These are phyloP conservation scores for Tricholoma sp. DNA, from an alignment of 768 basidiomycete genomes.

Conservation along the genomic window DNA sequence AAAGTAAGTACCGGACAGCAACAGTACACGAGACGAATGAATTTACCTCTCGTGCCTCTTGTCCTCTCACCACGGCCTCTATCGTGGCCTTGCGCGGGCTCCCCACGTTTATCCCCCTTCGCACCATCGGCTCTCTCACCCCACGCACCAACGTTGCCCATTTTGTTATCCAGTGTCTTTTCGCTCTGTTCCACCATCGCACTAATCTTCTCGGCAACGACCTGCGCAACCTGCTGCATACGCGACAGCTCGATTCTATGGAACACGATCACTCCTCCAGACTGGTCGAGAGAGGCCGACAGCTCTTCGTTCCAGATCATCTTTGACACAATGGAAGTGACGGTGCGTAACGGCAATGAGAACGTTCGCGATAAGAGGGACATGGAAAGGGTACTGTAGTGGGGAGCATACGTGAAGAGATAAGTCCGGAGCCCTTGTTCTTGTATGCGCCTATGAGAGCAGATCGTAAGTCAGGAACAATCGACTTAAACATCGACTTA, in stretches of 20 bases:
- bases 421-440: constrained; percentile 97
- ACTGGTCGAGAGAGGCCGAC: constrained; percentile 88
- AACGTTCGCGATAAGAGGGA: constrained; percentile 85
- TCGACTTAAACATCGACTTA: constrained; percentile 32
- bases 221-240: constrained; percentile 84
- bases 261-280: constrained; percentile 86
- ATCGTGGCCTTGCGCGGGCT: constrained; percentile 67
- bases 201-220: constrained; percentile 82
- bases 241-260: constrained; percentile 87
- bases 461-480: constrained; percentile 6
- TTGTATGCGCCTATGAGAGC: constrained; percentile 76
- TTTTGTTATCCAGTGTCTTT: constrained; percentile 79
- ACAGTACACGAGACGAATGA: not conserved
- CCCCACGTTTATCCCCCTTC: constrained; percentile 76
- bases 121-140: constrained; percentile 61
- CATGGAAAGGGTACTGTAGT: constrained; percentile 89
- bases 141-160: constrained; percentile 65
- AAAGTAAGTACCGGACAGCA: not conserved
- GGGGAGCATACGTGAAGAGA: constrained; percentile 94
- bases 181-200: constrained; percentile 90
- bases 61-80: constrained; percentile 69
- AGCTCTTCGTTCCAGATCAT: constrained; percentile 99
- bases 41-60: constrained; percentile 56
- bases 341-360: constrained; percentile 70
- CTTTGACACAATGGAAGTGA: constrained; percentile 90